These are phyloP conservation scores for Monocercomonoides exilis DNA, from an alignment of 78 protist species.

Conservation along the genomic window DNA sequence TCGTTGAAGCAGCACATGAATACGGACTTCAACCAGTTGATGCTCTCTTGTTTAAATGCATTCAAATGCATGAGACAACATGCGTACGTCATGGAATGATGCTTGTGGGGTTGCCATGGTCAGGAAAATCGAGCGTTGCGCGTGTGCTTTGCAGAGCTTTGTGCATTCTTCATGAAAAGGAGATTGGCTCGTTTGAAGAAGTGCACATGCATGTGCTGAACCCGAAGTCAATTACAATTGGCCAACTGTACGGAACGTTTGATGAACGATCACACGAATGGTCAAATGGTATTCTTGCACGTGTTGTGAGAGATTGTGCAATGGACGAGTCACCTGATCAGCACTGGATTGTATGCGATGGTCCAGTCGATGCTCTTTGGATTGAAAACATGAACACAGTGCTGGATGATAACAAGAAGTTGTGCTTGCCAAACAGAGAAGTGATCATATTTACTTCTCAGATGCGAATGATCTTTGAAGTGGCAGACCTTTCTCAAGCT, in stretches of 20 bases:
- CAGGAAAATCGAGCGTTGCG: slow-evolving; percentile 55
- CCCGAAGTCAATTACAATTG: slow-evolving; percentile 76
- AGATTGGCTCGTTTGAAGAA: background rate
- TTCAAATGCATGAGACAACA: slow-evolving; percentile 61
- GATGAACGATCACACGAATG: slow-evolving; percentile 68
- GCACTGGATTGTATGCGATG: slow-evolving; percentile 29
- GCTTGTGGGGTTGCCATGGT: slow-evolving; percentile 67
- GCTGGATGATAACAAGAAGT: slow-evolving; percentile 82
- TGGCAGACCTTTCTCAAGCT: slow-evolving; percentile 61
- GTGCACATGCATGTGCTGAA: slow-evolving; percentile 42
- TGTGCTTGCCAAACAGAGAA: slow-evolving; percentile 66
- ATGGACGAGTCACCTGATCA: background rate
- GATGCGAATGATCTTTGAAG: slow-evolving; percentile 70
- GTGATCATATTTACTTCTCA: slow-evolving; percentile 49
- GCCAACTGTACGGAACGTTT: slow-evolving; percentile 73
- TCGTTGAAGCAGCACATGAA: background rate
- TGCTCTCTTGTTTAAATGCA: slow-evolving; percentile 8
- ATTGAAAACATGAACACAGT: slow-evolving; percentile 61
- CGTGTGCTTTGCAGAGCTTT: slow-evolving; percentile 46
- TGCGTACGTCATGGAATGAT: slow-evolving; percentile 70
- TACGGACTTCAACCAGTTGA: slow-evolving; percentile 21
- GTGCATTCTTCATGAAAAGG: background rate
- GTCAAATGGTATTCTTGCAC: slow-evolving; percentile 73
- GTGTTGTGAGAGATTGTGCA: slow-evolving; percentile 17
- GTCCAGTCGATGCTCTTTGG: slow-evolving; percentile 46